These are phyloP conservation scores for Eucalyptus erythrocorys DNA, from an alignment of 345 rosid species.

Conservation along the genomic window DNA sequence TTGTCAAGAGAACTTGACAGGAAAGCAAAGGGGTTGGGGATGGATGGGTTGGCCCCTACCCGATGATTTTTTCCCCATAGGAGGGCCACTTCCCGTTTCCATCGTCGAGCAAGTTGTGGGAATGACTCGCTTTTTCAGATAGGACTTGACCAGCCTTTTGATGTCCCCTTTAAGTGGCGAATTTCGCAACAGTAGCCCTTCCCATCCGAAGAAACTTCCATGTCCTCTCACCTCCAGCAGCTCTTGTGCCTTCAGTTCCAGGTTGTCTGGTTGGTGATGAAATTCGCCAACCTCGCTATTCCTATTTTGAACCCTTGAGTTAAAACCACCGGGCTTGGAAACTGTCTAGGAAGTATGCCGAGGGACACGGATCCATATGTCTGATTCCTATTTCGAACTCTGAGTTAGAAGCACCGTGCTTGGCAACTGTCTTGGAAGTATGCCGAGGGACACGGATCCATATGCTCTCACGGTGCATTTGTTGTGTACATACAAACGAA, in stretches of 20 bases:
- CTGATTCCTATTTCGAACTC: background rate
- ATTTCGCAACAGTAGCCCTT: background rate
- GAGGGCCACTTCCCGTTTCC: background rate
- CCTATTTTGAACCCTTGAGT: background rate
- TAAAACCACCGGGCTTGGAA: background rate
- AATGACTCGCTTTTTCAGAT: background rate
- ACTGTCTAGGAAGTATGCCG: background rate
- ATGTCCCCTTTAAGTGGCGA: slow-evolving; percentile 6
- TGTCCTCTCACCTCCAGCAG: background rate
- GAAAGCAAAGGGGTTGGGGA: background rate
- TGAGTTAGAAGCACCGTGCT: background rate
- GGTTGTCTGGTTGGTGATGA: background rate
- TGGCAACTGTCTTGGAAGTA: background rate
- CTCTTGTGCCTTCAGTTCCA: background rate
- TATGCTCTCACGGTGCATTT: background rate
- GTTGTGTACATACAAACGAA: background rate
- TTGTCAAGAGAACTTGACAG: background rate
- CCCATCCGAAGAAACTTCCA: background rate
- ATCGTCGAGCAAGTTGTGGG: background rate
- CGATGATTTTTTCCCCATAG: background rate
- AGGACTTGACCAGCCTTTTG: background rate
- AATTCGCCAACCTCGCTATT: background rate
- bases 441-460: background rate
- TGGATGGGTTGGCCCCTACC: background rate
- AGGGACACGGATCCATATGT: background rate